These are phyloP conservation scores for Nitzschia inconspicua DNA, from an alignment of 108 stramenopile species.

Conservation along the genomic window DNA sequence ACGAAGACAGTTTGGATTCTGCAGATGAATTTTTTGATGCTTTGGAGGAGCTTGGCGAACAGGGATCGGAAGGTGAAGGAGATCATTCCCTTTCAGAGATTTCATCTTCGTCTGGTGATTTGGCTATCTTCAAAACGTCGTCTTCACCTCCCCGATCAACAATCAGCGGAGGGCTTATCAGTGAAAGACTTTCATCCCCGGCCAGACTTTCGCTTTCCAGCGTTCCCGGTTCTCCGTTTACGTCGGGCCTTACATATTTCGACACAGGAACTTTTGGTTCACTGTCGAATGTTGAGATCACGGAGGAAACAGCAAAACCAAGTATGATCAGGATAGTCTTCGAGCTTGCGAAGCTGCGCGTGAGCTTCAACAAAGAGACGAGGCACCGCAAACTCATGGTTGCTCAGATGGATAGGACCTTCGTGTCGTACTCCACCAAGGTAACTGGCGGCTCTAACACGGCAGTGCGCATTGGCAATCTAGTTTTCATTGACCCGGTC, in stretches of 20 bases:
- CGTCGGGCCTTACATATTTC: neutral
- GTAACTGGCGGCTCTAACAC: slow-evolving; percentile 46
- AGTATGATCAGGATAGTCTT: slow-evolving; percentile 40
- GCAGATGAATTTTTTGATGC: slow-evolving; percentile 68
- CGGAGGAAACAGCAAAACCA: slow-evolving; percentile 4
- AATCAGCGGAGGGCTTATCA: neutral
- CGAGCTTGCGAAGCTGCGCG: slow-evolving; percentile 48
- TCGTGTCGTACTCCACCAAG: slow-evolving; percentile 32
- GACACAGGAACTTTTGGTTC: neutral
- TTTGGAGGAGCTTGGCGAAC: slow-evolving; percentile 39
- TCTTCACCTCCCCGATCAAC: neutral
- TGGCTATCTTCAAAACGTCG: neutral
- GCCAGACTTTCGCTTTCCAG: neutral
- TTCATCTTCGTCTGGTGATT: slow-evolving; percentile 17
- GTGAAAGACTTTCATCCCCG: neutral
- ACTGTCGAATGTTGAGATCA: neutral
- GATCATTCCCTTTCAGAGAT: slow-evolving; percentile 20
- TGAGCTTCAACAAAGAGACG: slow-evolving; percentile 72
- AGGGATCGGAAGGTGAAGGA: slow-evolving; percentile 4
- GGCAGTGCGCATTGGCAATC: slow-evolving; percentile 50
- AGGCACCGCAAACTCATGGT: slow-evolving; percentile 53
- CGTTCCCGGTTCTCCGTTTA: neutral
- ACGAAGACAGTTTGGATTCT: slow-evolving; percentile 4
- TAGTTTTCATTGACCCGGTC: slow-evolving; percentile 46
- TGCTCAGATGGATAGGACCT: slow-evolving; percentile 68